These are phyloP conservation scores for Pseudocercospora pini-densiflorae DNA, from an alignment of 2,329 filamentous ascomycete genomes.

Conservation along the genomic window DNA sequence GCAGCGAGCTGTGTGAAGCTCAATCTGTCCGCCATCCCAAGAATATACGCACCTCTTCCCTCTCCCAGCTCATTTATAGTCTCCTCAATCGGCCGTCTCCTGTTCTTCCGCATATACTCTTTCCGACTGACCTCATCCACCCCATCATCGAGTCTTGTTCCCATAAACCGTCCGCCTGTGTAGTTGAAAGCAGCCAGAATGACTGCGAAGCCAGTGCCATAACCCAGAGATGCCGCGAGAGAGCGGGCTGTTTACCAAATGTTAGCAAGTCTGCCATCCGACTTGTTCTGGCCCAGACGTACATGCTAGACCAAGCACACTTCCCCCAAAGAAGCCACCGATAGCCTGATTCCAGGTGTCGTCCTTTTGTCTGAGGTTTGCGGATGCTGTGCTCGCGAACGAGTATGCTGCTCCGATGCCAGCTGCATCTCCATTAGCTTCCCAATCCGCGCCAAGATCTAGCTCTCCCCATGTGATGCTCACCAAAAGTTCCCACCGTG, in stretches of 20 bases:
- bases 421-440: slow-evolving; percentile 53
- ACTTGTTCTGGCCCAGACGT: slow-evolving; percentile 40
- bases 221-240: slow-evolving; percentile 72
- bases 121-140: slow-evolving; percentile 78
- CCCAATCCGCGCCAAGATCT: not conserved
- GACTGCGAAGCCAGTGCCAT: slow-evolving; percentile 63
- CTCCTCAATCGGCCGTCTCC: slow-evolving; percentile 75
- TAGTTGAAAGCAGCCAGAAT: slow-evolving; percentile 69
- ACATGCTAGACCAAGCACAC: slow-evolving; percentile 75
- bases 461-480: slow-evolving; percentile 8
- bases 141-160: slow-evolving; percentile 57
- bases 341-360: slow-evolving; percentile 76
- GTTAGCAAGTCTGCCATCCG: slow-evolving; percentile 19
- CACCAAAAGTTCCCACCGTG: slow-evolving; percentile 72
- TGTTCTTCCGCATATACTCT: slow-evolving; percentile 73
- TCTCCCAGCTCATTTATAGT: slow-evolving; percentile 83
- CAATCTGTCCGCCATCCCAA: not conserved
- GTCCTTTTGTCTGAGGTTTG: slow-evolving; percentile 85
- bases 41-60: slow-evolving; percentile 70
- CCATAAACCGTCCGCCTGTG: slow-evolving; percentile 66
- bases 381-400: slow-evolving; percentile 75
- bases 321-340: slow-evolving; percentile 77
- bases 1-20: too few species aligned
- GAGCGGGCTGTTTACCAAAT: slow-evolving; percentile 50
- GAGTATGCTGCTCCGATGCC: slow-evolving; percentile 75